Percentiles rank a stretch among this genome's conserved stretches.
Evolutionary conservation across 768 basidiomycete genomes (phyloP).

Genomic region (Xerocomellus intermedius): DNA sequence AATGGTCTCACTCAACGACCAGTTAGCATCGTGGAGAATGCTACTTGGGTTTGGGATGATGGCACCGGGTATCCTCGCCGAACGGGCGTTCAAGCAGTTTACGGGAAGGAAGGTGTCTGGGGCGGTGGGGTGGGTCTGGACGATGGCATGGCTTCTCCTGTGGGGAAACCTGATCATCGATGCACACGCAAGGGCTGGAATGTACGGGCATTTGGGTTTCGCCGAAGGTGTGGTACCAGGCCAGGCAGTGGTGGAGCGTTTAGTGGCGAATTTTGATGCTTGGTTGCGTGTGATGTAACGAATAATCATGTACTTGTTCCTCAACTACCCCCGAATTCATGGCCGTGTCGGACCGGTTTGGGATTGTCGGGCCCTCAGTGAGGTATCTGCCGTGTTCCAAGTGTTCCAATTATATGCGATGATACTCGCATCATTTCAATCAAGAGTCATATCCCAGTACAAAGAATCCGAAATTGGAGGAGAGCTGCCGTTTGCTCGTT

Average conservation of each 20-base stretch:
- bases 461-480: neutral
- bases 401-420: too few relatives aligned
- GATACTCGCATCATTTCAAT: neutral
- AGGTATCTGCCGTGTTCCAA: too few relatives aligned
- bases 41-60: constrained; percentile 54
- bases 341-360: too few relatives aligned
- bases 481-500: neutral
- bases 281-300: constrained; percentile 5
- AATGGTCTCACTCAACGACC: too few relatives aligned
- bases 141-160: constrained; percentile 24
- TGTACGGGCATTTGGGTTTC: constrained; percentile 2
- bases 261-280: constrained; percentile 8
- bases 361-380: too few relatives aligned
- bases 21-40: constrained; percentile 36
- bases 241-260: constrained; percentile 1
- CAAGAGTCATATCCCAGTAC: neutral
- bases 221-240: constrained; percentile 1
- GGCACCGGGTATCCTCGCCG: constrained; percentile 48
- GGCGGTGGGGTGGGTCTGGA: constrained; percentile 35
- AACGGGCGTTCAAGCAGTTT: constrained; percentile 27
- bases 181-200: constrained; percentile 14
- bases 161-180: constrained; percentile 27
- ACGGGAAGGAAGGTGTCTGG: constrained; percentile 32
- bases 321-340: too few relatives aligned
- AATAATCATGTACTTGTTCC: too few relatives aligned